Conservation (phyloP, 1,284 basidiomycete species). For the Naganishia sp. region DNA sequence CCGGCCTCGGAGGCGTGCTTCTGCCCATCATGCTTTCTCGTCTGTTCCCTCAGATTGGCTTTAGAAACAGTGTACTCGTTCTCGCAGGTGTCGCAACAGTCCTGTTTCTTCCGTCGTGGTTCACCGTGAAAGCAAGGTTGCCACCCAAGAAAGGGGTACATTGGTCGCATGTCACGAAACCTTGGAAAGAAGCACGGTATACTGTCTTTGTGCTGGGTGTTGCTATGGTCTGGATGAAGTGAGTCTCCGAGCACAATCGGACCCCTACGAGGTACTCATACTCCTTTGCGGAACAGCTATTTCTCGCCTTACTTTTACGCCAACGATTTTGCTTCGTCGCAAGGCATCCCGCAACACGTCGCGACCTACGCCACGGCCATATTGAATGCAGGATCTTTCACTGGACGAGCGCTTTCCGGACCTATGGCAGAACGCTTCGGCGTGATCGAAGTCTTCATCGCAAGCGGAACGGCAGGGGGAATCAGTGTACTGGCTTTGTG, state of each 20-base stretch:
- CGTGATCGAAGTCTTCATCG: slow-evolving; percentile 44
- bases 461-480: slow-evolving; percentile 35
- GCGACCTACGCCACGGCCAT: slow-evolving; percentile 45
- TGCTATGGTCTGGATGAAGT: slow-evolving; percentile 35
- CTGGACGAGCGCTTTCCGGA: slow-evolving; percentile 44
- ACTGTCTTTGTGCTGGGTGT: slow-evolving; percentile 32
- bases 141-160: slow-evolving; percentile 45
- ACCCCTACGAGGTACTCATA: slow-evolving; percentile 16
- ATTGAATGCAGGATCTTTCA: slow-evolving; percentile 45
- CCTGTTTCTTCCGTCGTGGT: slow-evolving; percentile 45
- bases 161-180: slow-evolving; percentile 33
- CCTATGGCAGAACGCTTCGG: slow-evolving; percentile 46
- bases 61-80: slow-evolving; percentile 47
- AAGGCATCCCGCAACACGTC: slow-evolving; percentile 30
- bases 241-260: background rate
- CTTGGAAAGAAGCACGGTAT: slow-evolving; percentile 32
- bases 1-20: slow-evolving; percentile 48
- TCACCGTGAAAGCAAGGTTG: slow-evolving; percentile 46
- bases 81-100: slow-evolving; percentile 47
- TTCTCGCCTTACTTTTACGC: slow-evolving; percentile 34
- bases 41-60: slow-evolving; percentile 42
- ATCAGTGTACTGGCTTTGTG: slow-evolving; percentile 47
- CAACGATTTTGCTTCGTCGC: slow-evolving; percentile 33
- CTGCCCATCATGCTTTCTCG: slow-evolving; percentile 49
- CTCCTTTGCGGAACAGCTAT: slow-evolving; percentile 13